phyloP scores from a whole-genome alignment of 2,329 filamentous ascomycete genomes.

The Arthrobotrys sinensis region DNA sequence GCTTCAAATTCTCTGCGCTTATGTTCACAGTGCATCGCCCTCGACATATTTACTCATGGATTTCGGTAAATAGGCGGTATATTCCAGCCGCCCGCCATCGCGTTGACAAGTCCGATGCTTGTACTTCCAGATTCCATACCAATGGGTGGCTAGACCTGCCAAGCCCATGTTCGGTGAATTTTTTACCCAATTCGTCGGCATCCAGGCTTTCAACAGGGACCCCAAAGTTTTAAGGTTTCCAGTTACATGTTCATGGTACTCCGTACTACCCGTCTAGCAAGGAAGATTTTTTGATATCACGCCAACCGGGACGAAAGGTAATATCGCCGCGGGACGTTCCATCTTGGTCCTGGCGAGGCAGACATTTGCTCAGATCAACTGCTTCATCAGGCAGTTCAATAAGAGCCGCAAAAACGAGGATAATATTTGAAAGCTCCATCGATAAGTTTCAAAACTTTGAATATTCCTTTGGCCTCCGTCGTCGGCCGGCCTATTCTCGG shows the following conservation, averaged over 20 bases:
- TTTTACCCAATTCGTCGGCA: constrained; percentile 29
- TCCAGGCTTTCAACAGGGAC: constrained; percentile 3
- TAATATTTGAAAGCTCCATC: background rate
- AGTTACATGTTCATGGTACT: constrained; percentile 14
- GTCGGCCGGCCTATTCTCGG: background rate
- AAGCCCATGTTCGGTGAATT: constrained; percentile 7
- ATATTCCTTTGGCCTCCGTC: constrained; percentile 17
- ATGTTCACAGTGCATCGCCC: constrained; percentile 11
- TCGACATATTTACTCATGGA: constrained; percentile 7
- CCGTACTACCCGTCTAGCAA: background rate
- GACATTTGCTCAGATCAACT: constrained; percentile 8
- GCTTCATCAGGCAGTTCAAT: constrained; percentile 15
- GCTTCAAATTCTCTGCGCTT: constrained; percentile 12
- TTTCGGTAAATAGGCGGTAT: constrained; percentile 2
- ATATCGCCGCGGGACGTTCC: constrained; percentile 19
- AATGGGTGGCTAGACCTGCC: constrained; percentile 25
- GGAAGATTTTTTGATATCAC: constrained; percentile 16
- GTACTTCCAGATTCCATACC: constrained; percentile 26
- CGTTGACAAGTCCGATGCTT: constrained; percentile 24
- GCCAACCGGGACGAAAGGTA: constrained; percentile 23
- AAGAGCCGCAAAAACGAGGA: constrained; percentile 18
- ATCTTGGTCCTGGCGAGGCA: constrained; percentile 20
- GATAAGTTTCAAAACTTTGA: constrained; percentile 21
- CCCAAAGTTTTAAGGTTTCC: constrained; percentile 18
- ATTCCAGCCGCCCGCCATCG: constrained; percentile 23